Conservation (phyloP, 164 flowering plant species). For the Cinnamomum micranthum region DNA sequence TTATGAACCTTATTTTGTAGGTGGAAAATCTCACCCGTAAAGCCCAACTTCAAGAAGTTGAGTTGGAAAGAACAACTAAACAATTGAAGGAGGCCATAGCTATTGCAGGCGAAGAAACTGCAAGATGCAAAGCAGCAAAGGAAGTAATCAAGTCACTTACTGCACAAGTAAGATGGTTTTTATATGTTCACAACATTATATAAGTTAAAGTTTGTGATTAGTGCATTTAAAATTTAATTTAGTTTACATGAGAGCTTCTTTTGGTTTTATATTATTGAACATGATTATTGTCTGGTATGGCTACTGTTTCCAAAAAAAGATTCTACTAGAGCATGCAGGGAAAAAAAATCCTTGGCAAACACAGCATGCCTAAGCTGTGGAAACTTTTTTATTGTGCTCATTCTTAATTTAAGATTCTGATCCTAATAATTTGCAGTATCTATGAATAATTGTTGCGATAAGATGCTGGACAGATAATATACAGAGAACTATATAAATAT, state of each 20-base stretch:
- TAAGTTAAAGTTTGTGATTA: not conserved
- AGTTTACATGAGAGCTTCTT: not conserved
- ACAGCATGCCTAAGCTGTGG: too few species aligned
- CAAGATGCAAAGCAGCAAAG: constrained; percentile 78
- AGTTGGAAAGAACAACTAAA: constrained; percentile 57
- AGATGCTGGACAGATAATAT: too few species aligned
- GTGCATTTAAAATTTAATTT: not conserved
- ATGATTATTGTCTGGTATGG: too few species aligned
- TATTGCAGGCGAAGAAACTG: constrained; percentile 69
- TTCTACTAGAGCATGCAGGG: too few species aligned
- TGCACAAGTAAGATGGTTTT: constrained; percentile 49
- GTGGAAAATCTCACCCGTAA: constrained; percentile 64
- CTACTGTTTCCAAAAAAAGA: too few species aligned
- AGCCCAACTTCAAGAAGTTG: constrained; percentile 64
- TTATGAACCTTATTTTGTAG: constrained; percentile 23
- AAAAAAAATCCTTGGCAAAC: too few species aligned
- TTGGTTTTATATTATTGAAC: not conserved
- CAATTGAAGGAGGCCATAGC: constrained; percentile 59
- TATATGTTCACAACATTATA: not conserved
- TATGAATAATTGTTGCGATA: too few species aligned
- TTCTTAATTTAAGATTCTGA: too few species aligned
- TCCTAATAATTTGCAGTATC: too few species aligned
- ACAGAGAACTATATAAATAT: too few species aligned
- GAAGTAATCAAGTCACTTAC: constrained; percentile 80
- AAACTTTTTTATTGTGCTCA: too few species aligned